These are phyloP conservation scores for Lachnellula arida DNA, from an alignment of 2,329 filamentous ascomycete species.

Conservation along the genomic window DNA sequence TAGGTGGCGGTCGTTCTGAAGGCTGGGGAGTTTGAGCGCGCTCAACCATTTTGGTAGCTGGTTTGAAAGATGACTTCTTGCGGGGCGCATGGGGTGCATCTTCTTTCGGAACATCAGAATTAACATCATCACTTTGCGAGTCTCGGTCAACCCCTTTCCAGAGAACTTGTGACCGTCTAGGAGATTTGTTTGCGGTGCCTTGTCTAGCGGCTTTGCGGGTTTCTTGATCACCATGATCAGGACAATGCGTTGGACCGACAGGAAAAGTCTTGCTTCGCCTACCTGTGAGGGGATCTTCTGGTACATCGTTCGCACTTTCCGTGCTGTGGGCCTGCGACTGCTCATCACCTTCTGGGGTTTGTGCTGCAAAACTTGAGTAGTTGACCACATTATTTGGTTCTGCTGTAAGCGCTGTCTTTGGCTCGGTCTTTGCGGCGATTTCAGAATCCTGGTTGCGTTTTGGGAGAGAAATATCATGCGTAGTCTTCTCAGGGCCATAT, in stretches of 20 bases:
- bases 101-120: background rate
- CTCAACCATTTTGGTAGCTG: conserved; percentile 2
- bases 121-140: conserved; percentile 1
- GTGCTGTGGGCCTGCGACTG: background rate
- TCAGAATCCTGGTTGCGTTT: background rate
- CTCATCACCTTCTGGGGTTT: background rate
- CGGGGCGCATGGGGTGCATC: background rate
- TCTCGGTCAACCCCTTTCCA: conserved; percentile 4
- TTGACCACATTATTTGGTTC: background rate
- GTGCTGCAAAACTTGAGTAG: conserved; percentile 4
- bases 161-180: conserved; percentile 1
- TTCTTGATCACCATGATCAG: background rate
- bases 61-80: conserved; percentile 1
- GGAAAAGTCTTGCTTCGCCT: conserved; percentile 11
- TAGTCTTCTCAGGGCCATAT: background rate
- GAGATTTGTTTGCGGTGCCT: background rate
- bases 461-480: background rate
- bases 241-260: conserved; percentile 1
- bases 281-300: conserved; percentile 1
- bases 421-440: background rate
- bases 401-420: background rate
- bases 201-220: background rate
- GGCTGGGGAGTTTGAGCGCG: background rate
- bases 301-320: background rate
- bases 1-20: too few species aligned